Base-by-base conservation (phyloP, 106 monocot genomes). In the Dactylorhiza incarnata region DNA sequence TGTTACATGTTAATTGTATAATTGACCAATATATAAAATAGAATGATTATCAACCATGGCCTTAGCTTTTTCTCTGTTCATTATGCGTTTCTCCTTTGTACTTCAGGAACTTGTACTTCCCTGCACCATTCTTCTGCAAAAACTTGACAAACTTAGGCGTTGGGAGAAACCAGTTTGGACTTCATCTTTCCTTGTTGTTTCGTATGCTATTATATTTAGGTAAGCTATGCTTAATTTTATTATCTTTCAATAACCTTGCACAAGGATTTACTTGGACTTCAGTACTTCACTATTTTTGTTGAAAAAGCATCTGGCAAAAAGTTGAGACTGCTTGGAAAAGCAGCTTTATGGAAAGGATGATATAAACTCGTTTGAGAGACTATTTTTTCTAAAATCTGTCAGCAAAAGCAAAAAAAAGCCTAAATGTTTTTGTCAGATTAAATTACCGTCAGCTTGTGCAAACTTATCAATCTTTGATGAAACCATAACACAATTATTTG, bases 101-200 rank as follows among this genome's bases (percentile, higher is more conserved):
- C 24, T 77, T 72, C 82, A 96, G 96, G 96, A 96, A 83, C 93
- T 96, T 58, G 84, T 93, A 84, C 87, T 96, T 84, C 96, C 96
- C 51, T 81, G 82, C 50, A 77, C 82, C 12, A 65, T 85, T 19
- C 51, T 89, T 48, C 84, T 85, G 23, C 81, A 86, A 79, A 84
- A 80, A 29, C 82, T 96, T 74, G 87, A 93, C 77, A 89, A 87
- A 81, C 91, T 96, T 68, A 76, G 84, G 76, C 79, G 86, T 52
- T 96, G 96, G 96, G 91, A 96, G 77, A 84, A 96, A 16, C 93
- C 93, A 59, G 77, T 77, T 7, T 78, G 73, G 73, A 96, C 96
- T 49, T 14, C 85, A 76, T 82, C 78, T 78, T 96, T 93, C 73
- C 89, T 96, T 73, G 67, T 80, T 7, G 81, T 93, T 72, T 68